phyloP scores from a whole-genome alignment of 768 basidiomycete genomes.

The Mycena indigotica region DNA sequence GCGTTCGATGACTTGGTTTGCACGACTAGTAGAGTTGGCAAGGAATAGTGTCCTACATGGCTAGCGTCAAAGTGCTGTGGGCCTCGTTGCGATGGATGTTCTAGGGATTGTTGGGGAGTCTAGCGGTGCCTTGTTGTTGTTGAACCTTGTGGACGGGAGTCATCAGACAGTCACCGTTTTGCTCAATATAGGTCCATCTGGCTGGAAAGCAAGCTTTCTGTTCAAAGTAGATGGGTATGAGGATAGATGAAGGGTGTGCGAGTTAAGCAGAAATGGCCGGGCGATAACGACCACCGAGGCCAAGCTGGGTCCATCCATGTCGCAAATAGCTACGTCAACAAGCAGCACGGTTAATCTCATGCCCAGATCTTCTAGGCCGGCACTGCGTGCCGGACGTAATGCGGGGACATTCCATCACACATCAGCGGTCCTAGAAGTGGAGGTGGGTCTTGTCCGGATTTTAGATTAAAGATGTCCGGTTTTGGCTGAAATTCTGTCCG shows the following conservation, averaged over 20 bases:
- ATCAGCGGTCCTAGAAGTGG: too few species aligned
- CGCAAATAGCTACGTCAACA: background rate
- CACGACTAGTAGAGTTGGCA: too few species aligned
- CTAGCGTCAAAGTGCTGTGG: too few species aligned
- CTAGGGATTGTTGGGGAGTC: slow-evolving; percentile 1
- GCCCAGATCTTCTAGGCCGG: too few species aligned
- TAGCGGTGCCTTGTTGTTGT: background rate
- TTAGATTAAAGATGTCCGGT: too few species aligned
- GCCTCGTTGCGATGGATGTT: slow-evolving; percentile 3
- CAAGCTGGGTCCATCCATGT: background rate
- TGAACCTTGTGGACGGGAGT: background rate
- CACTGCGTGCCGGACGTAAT: too few species aligned
- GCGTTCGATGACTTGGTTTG: too few species aligned
- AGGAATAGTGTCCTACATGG: too few species aligned
- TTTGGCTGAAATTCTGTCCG: too few species aligned
- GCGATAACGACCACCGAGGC: background rate
- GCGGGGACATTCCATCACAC: too few species aligned
- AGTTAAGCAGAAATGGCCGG: background rate
- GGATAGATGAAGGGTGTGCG: background rate
- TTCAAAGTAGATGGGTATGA: background rate
- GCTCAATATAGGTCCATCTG: background rate
- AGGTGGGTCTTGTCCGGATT: too few species aligned
- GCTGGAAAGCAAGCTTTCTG: background rate
- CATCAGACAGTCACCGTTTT: background rate
- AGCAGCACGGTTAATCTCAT: too few species aligned